Conservation (phyloP, 805 yeast genomes). For the Metschnikowia colocasiae region DNA sequence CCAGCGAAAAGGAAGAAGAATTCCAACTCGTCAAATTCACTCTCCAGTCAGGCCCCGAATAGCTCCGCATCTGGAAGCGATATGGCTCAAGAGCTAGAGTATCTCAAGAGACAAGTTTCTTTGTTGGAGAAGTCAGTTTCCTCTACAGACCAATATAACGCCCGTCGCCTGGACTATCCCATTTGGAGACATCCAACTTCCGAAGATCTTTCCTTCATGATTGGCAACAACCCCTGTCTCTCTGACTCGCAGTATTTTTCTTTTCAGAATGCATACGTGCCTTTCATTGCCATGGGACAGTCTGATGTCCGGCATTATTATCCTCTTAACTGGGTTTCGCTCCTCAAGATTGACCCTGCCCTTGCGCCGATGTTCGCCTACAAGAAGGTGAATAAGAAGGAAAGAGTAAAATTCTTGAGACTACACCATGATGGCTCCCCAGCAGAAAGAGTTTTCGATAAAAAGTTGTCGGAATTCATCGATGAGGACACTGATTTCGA, state of each 20-base stretch:
- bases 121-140: slow-evolving; percentile 19
- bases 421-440: slow-evolving; percentile 6
- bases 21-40: not conserved
- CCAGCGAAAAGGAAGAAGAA: not conserved
- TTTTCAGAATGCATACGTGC: slow-evolving; percentile 30
- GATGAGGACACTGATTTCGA: slow-evolving; percentile 11
- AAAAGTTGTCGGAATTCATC: slow-evolving; percentile 8
- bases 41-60: not conserved
- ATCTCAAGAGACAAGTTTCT: slow-evolving; percentile 19
- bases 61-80: slow-evolving; percentile 1
- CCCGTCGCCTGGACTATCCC: not conserved
- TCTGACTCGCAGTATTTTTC: slow-evolving; percentile 29
- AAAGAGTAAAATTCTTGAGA: not conserved
- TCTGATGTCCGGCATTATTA: slow-evolving; percentile 11
- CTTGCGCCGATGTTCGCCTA: slow-evolving; percentile 19
- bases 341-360: slow-evolving; percentile 18
- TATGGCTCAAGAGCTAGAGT: slow-evolving; percentile 19
- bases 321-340: slow-evolving; percentile 18
- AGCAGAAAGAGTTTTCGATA: slow-evolving; percentile 13
- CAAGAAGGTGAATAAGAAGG: slow-evolving; percentile 6
- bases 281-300: slow-evolving; percentile 12
- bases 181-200: slow-evolving; percentile 7
- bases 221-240: slow-evolving; percentile 16
- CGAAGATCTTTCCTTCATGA: slow-evolving; percentile 6
- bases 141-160: not conserved